Evolutionary conservation across 768 basidiomycete genomes (phyloP), one percentile per base, ranked within the genome.

Genomic region (Hortiboletus campestris): DNA sequence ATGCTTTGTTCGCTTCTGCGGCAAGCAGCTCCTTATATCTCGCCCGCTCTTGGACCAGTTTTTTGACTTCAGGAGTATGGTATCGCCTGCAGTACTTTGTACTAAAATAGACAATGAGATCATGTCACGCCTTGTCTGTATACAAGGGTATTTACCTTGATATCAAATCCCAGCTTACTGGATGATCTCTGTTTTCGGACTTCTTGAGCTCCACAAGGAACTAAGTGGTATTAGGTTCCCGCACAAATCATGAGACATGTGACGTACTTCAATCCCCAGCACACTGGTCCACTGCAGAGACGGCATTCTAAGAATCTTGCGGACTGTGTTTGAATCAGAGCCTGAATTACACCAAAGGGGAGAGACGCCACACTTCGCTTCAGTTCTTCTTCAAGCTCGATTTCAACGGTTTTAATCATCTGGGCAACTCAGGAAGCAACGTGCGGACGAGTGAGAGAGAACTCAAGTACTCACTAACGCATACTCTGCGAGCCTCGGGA

Each of bases 131-230:
- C 22, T 39, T 16, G 34, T 29, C 13, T 7, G 13, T 16, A 31
- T 45, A 16, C 22, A 45, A 11, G 28, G 2, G 12, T 4, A 16
- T 31, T 64, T 43, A 88, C 89, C 81, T 84, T 17, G 86, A 88
- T 44, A 91, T 76, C 44, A 84, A 66, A 12, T 77, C 71, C 90
- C 91, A 95, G 38, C 72, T 72, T 10, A 72, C 69, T 2, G 83
- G 84, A 1, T 77, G 67, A 8, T 73, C 70, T 41, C 67, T 70
- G 35, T 73, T 80, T 59, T 70, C 85, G 67, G 68, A 80, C 50
- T 83, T 84, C 57, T 83, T 86, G 22, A 96, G 72, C 69, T 96
- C 91, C 11, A 96, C 76, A 11, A 97, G 75, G 67, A 82, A 95
- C 87, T 97, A 61, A 8, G 9, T 35, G 25, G 25, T 34, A 25